Evolutionary conservation across 495 filamentous ascomycete genomes (phyloP).

Genomic region (Aspergillus biplanus): DNA sequence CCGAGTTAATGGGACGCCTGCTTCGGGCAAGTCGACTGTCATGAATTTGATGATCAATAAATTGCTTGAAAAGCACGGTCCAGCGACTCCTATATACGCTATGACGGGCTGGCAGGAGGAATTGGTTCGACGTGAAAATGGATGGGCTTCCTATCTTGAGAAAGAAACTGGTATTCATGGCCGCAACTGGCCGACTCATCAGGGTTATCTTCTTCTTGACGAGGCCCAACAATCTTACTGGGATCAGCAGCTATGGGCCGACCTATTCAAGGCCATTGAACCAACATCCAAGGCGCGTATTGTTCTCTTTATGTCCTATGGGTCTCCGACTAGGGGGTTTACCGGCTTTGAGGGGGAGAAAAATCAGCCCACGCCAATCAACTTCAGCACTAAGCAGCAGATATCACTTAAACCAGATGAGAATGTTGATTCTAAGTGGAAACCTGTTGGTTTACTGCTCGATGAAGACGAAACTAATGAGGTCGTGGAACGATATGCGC

Average conservation of each 20-base stretch:
- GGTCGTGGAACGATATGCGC: constrained; percentile 19
- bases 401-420: constrained; percentile 21
- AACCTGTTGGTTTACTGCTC: constrained; percentile 25
- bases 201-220: constrained; percentile 20
- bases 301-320: constrained; percentile 27
- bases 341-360: constrained; percentile 9
- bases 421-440: constrained; percentile 5
- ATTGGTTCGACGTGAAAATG: constrained; percentile 10
- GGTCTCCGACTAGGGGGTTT: constrained; percentile 19
- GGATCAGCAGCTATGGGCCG: constrained; percentile 21
- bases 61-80: constrained; percentile 14
- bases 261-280: constrained; percentile 24
- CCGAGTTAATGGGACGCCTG: constrained; percentile 24
- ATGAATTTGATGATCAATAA: constrained; percentile 22
- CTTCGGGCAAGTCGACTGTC: constrained; percentile 22
- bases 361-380: constrained; percentile 17
- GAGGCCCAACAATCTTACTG: constrained; percentile 24
- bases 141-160: constrained; percentile 16
- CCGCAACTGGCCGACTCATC: constrained; percentile 17
- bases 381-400: constrained; percentile 18
- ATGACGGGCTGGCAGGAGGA: constrained; percentile 15
- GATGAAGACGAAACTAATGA: constrained; percentile 22
- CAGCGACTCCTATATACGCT: constrained; percentile 15
- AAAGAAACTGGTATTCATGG: constrained; percentile 19
- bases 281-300: constrained; percentile 1